A percentile compares a stretch with the other conserved stretches of the same genome.
phyloP scores from a whole-genome alignment of 768 basidiomycete genomes.

The Suillus lakei region DNA sequence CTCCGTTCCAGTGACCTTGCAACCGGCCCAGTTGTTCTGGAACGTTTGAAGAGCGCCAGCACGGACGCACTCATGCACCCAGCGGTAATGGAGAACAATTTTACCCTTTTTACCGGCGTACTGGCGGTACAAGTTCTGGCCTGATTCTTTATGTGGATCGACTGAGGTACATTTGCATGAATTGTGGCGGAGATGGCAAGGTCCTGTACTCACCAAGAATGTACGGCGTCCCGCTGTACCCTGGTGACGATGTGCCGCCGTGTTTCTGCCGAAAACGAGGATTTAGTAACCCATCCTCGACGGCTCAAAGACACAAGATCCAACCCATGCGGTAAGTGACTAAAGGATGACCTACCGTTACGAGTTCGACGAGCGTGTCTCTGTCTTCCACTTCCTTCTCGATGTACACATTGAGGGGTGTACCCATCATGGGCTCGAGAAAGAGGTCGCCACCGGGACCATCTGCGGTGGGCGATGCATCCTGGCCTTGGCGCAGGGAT shows the following conservation, averaged over 20 bases:
- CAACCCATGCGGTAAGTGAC: not conserved
- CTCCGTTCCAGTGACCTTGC: slow-evolving; percentile 79
- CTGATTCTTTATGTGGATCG: slow-evolving; percentile 77
- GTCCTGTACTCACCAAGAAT: slow-evolving; percentile 65
- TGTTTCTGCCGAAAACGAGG: slow-evolving; percentile 56
- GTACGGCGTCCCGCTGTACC: slow-evolving; percentile 80
- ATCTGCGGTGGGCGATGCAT: slow-evolving; percentile 42
- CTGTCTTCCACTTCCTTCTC: slow-evolving; percentile 81
- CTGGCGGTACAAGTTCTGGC: slow-evolving; percentile 81
- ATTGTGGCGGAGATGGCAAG: slow-evolving; percentile 5
- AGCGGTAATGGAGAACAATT: slow-evolving; percentile 71
- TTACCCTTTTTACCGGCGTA: slow-evolving; percentile 83
- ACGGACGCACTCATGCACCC: slow-evolving; percentile 81
- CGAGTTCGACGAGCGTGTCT: slow-evolving; percentile 62
- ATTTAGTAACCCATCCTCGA: slow-evolving; percentile 8
- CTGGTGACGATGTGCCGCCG: slow-evolving; percentile 73
- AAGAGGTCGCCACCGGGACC: slow-evolving; percentile 49
- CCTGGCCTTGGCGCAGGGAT: slow-evolving; percentile 31
- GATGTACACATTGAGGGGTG: slow-evolving; percentile 73
- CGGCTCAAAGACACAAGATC: not conserved
- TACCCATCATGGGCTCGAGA: slow-evolving; percentile 83
- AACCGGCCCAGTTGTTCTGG: slow-evolving; percentile 77
- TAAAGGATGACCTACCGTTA: slow-evolving; percentile 57
- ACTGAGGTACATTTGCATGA: slow-evolving; percentile 46
- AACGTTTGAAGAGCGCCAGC: slow-evolving; percentile 73